A percentile compares a stretch with the other conserved stretches of the same genome.
These are phyloP conservation scores for Hordeum marinum DNA, from an alignment of 176 grass and related monocot species.

Conservation along the genomic window DNA sequence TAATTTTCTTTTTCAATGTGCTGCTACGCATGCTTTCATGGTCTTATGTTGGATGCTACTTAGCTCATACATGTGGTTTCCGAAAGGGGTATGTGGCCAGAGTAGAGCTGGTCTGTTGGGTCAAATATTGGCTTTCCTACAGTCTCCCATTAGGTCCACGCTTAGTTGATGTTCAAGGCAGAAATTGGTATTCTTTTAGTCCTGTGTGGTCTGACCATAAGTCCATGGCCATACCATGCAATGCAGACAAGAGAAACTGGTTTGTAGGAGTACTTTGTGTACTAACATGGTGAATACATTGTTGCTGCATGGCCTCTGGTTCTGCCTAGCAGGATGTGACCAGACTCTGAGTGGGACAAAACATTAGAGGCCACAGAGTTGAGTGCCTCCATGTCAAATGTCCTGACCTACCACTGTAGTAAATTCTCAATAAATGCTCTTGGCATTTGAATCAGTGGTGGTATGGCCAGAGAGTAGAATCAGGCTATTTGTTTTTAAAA, in stretches of 20 bases:
- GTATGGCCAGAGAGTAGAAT: neutral
- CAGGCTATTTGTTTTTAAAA: neutral
- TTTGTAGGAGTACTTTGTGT: neutral
- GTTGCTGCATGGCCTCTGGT: conserved; percentile 31
- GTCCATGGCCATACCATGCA: conserved; percentile 18
- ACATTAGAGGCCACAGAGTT: conserved; percentile 51
- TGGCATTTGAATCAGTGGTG: neutral
- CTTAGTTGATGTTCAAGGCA: conserved; percentile 23
- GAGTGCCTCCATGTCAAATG: conserved; percentile 42
- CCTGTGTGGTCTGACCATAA: conserved; percentile 19
- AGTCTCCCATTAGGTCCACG: neutral
- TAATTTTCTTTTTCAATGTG: conserved; percentile 12
- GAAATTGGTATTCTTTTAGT: conserved; percentile 19
- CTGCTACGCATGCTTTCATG: conserved; percentile 1
- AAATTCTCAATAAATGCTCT: conserved; percentile 10
- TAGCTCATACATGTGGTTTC: conserved; percentile 7
- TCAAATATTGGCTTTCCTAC: conserved; percentile 5
- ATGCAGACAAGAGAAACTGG: conserved; percentile 11
- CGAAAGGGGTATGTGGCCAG: conserved; percentile 19
- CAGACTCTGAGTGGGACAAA: conserved; percentile 50
- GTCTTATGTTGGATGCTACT: conserved; percentile 15
- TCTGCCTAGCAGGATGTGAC: conserved; percentile 55
- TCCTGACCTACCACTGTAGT: conserved; percentile 17
- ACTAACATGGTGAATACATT: conserved; percentile 32
- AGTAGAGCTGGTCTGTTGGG: conserved; percentile 22